Evolutionary conservation across 495 filamentous ascomycete species (phyloP).

Genomic region (Tuber umbilicatum): DNA sequence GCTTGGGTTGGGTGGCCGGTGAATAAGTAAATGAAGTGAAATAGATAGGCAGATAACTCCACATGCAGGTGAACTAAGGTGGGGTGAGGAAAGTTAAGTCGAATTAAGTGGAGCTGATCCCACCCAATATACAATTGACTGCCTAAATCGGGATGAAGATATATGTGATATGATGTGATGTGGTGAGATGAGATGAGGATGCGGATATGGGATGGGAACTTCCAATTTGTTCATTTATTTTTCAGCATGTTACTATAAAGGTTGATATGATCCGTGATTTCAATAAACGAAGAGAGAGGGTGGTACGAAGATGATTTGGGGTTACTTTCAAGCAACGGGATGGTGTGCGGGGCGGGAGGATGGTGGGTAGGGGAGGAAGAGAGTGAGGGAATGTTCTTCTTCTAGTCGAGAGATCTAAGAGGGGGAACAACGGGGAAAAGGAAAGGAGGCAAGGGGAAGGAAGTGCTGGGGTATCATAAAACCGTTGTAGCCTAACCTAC

Average conservation of each 20-base stretch:
- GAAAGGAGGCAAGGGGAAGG: neutral
- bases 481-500: neutral
- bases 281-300: neutral
- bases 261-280: neutral
- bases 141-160: neutral
- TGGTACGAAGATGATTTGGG: neutral
- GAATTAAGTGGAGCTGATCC: neutral
- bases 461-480: neutral
- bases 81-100: neutral
- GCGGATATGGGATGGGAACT: neutral
- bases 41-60: neutral
- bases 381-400: neutral
- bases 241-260: neutral
- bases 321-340: neutral
- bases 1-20: neutral
- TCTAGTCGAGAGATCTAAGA: neutral
- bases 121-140: neutral
- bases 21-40: neutral
- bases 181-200: neutral
- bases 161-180: constrained; percentile 1
- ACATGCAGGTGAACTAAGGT: neutral
- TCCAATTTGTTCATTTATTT: neutral
- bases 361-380: neutral
- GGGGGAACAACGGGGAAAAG: neutral
- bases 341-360: neutral